These are phyloP conservation scores for Candida pseudofarinosa DNA, from an alignment of 805 yeast species.

Conservation along the genomic window DNA sequence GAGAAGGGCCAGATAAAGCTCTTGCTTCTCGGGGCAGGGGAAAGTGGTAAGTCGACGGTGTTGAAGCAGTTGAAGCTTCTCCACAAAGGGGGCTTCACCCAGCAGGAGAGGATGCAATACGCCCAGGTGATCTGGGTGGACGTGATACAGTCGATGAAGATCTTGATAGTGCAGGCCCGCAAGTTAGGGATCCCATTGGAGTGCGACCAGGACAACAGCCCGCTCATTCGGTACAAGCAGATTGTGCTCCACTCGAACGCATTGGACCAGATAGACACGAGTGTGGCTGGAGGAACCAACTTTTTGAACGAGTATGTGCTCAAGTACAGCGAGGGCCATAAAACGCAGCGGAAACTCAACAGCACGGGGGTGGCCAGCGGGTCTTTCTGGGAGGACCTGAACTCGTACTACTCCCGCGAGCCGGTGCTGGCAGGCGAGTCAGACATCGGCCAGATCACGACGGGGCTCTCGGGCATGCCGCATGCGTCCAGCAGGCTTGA, in stretches of 20 bases:
- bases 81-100: slow-evolving; percentile 81
- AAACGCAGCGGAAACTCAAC: slow-evolving; percentile 44
- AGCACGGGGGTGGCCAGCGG: slow-evolving; percentile 47
- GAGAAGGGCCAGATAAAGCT: slow-evolving; percentile 64
- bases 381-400: slow-evolving; percentile 18
- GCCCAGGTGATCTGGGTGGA: slow-evolving; percentile 91
- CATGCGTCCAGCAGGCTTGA: background rate
- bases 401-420: background rate
- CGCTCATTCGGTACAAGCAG: slow-evolving; percentile 45
- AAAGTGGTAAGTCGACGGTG: slow-evolving; percentile 91
- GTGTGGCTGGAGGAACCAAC: slow-evolving; percentile 61
- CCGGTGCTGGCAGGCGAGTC: slow-evolving; percentile 2
- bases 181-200: slow-evolving; percentile 59
- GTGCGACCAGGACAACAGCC: slow-evolving; percentile 52
- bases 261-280: slow-evolving; percentile 58
- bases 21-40: slow-evolving; percentile 88
- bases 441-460: slow-evolving; percentile 8
- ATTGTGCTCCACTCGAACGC: slow-evolving; percentile 54
- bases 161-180: slow-evolving; percentile 69
- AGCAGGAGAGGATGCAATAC: slow-evolving; percentile 75
- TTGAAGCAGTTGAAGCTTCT: slow-evolving; percentile 81
- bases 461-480: slow-evolving; percentile 11
- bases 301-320: slow-evolving; percentile 62
- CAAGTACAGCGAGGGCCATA: slow-evolving; percentile 54
- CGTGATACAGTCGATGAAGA: slow-evolving; percentile 78